These are phyloP conservation scores for Nyssa sinensis DNA, from an alignment of 148 eudicot species.

Conservation along the genomic window DNA sequence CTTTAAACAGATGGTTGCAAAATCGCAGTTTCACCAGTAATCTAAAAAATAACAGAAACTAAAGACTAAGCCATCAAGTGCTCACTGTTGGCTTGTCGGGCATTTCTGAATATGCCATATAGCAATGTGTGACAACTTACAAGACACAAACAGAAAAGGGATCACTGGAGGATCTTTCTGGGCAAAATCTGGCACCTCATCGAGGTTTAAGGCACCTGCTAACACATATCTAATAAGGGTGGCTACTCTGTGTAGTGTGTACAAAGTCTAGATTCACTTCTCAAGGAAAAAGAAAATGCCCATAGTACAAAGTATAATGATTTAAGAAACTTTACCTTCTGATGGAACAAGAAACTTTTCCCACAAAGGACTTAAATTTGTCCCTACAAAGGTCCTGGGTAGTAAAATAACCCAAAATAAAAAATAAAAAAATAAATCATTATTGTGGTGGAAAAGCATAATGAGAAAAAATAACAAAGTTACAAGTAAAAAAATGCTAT, in stretches of 20 bases:
- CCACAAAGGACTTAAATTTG: constrained; percentile 89
- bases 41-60: neutral
- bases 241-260: neutral
- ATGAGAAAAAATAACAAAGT: constrained; percentile 1
- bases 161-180: too few relatives aligned
- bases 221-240: neutral
- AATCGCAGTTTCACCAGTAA: neutral
- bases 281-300: neutral
- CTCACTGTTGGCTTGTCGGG: too few relatives aligned
- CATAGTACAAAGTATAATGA: neutral
- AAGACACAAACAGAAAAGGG: too few relatives aligned
- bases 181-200: neutral
- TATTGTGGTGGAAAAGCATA: neutral
- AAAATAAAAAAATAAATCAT: constrained; percentile 17
- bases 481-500: neutral
- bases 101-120: too few relatives aligned
- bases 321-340: constrained; percentile 53
- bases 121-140: too few relatives aligned
- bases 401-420: neutral
- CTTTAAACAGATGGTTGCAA: neutral
- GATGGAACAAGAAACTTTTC: constrained; percentile 74
- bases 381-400: constrained; percentile 87
- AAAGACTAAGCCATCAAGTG: too few relatives aligned
- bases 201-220: neutral
- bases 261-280: neutral